These are phyloP conservation scores for Mycena alexandri DNA, from an alignment of 768 basidiomycete species.

Conservation along the genomic window DNA sequence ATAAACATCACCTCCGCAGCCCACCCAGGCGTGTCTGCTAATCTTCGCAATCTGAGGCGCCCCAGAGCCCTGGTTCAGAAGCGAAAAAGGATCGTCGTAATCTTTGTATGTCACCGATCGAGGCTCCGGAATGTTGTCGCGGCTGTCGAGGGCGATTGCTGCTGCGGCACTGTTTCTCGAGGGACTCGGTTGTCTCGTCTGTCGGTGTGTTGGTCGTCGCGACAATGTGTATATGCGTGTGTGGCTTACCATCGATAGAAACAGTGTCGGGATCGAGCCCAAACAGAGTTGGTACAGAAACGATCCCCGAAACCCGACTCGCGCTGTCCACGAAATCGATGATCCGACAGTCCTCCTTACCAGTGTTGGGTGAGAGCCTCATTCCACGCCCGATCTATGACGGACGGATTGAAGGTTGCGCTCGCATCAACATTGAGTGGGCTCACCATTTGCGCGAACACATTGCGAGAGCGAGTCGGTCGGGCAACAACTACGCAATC, in stretches of 20 bases:
- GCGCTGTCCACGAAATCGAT: conserved; percentile 92
- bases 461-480: conserved; percentile 89
- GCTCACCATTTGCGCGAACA: conserved; percentile 93
- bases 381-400: conserved; percentile 93
- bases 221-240: not conserved
- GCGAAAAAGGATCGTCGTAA: conserved; percentile 78
- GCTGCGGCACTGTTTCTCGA: conserved; percentile 59
- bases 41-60: conserved; percentile 66
- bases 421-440: not conserved
- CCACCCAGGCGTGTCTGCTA: conserved; percentile 82
- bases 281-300: conserved; percentile 86
- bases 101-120: conserved; percentile 80
- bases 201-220: conserved; percentile 19
- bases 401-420: not conserved
- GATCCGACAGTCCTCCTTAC: conserved; percentile 87
- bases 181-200: conserved; percentile 67
- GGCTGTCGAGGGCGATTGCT: conserved; percentile 40
- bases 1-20: conserved; percentile 77
- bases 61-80: conserved; percentile 64
- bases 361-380: conserved; percentile 83
- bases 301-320: conserved; percentile 74
- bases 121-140: conserved; percentile 62
- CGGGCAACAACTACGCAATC: conserved; percentile 91
- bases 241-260: conserved; percentile 69
- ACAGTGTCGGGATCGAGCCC: conserved; percentile 83